Conservation (phyloP, 2,329 filamentous ascomycete species). For the Aspergillus aculeatus region DNA sequence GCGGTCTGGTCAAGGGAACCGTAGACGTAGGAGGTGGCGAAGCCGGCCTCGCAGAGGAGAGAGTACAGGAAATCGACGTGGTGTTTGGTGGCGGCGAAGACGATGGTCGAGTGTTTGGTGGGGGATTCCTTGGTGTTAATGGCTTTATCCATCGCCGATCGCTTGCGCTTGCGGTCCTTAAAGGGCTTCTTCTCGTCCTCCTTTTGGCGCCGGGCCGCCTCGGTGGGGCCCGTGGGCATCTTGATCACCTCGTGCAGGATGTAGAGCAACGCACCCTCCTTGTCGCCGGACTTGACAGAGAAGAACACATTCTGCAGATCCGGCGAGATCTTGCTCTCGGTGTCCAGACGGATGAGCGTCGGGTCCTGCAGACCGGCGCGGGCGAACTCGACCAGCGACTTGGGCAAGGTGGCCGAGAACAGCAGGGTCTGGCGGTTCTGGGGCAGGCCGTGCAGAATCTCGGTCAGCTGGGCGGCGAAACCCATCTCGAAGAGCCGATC, state of each 20-base stretch:
- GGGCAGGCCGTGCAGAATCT: conserved; percentile 88
- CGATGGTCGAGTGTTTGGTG: conserved; percentile 86
- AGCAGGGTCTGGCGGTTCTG: conserved; percentile 82
- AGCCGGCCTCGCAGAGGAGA: conserved; percentile 77
- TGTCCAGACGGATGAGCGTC: conserved; percentile 82
- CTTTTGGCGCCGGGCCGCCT: conserved; percentile 48
- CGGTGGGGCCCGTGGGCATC: conserved; percentile 69
- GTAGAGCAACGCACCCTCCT: conserved; percentile 87
- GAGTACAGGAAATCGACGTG: conserved; percentile 90
- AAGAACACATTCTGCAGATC: conserved; percentile 97
- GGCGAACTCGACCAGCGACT: conserved; percentile 93
- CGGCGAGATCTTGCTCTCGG: conserved; percentile 92
- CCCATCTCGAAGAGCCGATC: conserved; percentile 98
- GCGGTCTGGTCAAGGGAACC: conserved; percentile 93
- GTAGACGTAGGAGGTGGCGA: conserved; percentile 90
- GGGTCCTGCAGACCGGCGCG: conserved; percentile 91
- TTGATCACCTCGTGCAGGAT: conserved; percentile 90
- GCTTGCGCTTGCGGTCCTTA: conserved; percentile 49
- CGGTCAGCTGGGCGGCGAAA: conserved; percentile 86
- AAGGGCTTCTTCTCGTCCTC: conserved; percentile 50
- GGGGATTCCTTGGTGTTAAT: conserved; percentile 65
- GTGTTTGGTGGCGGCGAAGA: conserved; percentile 94
- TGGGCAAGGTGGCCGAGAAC: conserved; percentile 92
- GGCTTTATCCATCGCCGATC: conserved; percentile 49
- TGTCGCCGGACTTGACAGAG: conserved; percentile 85